Evolutionary conservation across 2,329 filamentous ascomycete genomes (phyloP).

Genomic region (Fusarium secorum): DNA sequence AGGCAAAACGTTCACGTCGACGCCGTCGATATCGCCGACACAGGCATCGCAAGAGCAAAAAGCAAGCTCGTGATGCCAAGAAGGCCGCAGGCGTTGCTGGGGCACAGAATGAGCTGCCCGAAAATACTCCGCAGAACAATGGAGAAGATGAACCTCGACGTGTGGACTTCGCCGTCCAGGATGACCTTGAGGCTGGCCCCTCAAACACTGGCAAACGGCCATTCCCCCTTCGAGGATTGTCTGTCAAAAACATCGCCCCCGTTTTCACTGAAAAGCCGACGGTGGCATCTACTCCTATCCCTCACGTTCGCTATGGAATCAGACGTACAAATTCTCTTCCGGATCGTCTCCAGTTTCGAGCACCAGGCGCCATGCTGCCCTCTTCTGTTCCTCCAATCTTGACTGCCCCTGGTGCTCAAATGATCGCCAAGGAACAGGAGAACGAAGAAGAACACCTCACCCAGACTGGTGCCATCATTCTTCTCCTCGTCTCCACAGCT

Average conservation of each 20-base stretch:
- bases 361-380: slow-evolving; percentile 60
- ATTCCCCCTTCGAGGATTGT: slow-evolving; percentile 67
- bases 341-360: slow-evolving; percentile 64
- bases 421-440: slow-evolving; percentile 41
- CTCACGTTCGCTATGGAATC: slow-evolving; percentile 69
- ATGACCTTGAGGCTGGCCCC: slow-evolving; percentile 34
- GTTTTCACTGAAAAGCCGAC: slow-evolving; percentile 66
- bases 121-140: slow-evolving; percentile 21
- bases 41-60: slow-evolving; percentile 52
- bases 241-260: slow-evolving; percentile 73
- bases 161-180: slow-evolving; percentile 64
- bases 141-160: slow-evolving; percentile 58
- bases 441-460: slow-evolving; percentile 60
- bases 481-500: slow-evolving; percentile 69
- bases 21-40: slow-evolving; percentile 49
- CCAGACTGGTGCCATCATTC: slow-evolving; percentile 64
- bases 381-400: slow-evolving; percentile 54
- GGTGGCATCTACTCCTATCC: slow-evolving; percentile 56
- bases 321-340: slow-evolving; percentile 79
- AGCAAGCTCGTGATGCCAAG: slow-evolving; percentile 50
- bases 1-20: slow-evolving; percentile 45
- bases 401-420: slow-evolving; percentile 38
- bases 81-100: slow-evolving; percentile 37
- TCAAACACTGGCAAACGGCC: slow-evolving; percentile 48
- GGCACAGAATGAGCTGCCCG: slow-evolving; percentile 46